Percentiles rank a stretch among this genome's conserved stretches.
Evolutionary conservation across 164 flowering plant genomes (phyloP).

Genomic region (Warburgia ugandensis): DNA sequence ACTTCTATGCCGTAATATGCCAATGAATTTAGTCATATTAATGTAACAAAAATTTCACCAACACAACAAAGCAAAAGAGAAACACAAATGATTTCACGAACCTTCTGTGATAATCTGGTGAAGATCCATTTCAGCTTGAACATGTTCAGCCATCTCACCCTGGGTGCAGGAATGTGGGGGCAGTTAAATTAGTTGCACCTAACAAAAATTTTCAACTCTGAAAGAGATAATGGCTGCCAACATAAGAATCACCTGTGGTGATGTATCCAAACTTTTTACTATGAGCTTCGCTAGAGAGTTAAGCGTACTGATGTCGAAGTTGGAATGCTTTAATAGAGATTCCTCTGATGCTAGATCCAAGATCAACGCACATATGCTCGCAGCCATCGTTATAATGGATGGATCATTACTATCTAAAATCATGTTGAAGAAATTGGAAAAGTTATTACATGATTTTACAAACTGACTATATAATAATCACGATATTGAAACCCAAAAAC

Average conservation of each 20-base stretch:
- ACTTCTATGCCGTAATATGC: background rate
- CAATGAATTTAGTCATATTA: background rate
- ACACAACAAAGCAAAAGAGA: background rate
- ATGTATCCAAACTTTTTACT: conserved; percentile 44
- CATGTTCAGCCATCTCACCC: conserved; percentile 28
- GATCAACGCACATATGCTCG: conserved; percentile 69
- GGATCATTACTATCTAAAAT: conserved; percentile 39
- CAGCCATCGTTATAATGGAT: conserved; percentile 68
- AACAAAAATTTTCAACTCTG: background rate
- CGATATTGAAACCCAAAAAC: background rate
- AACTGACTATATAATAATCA: background rate
- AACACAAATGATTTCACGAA: conserved; percentile 17
- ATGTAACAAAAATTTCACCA: background rate
- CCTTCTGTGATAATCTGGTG: conserved; percentile 50
- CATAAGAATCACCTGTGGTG: conserved; percentile 40
- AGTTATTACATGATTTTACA: background rate
- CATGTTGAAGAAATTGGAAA: conserved; percentile 7
- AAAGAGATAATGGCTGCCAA: background rate
- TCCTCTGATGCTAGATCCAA: conserved; percentile 71
- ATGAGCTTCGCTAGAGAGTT: conserved; percentile 44
- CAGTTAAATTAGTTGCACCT: background rate
- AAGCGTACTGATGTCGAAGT: conserved; percentile 29
- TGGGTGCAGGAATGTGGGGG: background rate
- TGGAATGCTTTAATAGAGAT: conserved; percentile 44
- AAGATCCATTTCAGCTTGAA: conserved; percentile 45